Evolutionary conservation across 140 eudicot species (phyloP), one percentile per base, ranked within the genome.

Genomic region (Erigeron philadelphicus): DNA sequence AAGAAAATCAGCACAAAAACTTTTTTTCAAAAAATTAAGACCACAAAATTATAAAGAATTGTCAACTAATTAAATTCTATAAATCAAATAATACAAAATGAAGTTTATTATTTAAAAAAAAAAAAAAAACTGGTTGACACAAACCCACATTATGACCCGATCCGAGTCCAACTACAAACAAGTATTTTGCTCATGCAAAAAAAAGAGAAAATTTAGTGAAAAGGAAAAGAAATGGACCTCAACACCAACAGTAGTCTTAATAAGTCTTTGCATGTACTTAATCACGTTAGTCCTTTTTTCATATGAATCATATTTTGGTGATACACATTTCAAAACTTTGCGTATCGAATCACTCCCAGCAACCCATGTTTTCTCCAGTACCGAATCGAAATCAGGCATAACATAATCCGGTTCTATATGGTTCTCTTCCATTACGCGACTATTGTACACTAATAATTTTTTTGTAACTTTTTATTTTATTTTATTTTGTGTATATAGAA

Each of bases 221-320:
- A 31, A 46, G 17, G 57, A 45, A 46, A 59, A 19, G 72, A 74
- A 56, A 67, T 50, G 19, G 18, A 89, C 96, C 96, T 89, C 81
- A 67, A 76, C 80, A n/a, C 75, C 81, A 1, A 63, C 21, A 10
- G 61, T 53, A 6, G 15, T 18, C 47, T 49, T 12, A 23, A 83
- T 55, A 0, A 83, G 45, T 38, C 25, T 21, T 61, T 72, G 76
- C 65, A 83, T 40, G 67, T 67, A 81, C 0, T 72, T 78, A 18
- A 75, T 75, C 3, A 84, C 80, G 7, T 75, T 76, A 23, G 47
- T 75, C 49, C 89, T 64, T 43, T 61, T 41, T 23, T 86, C 94
- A 72, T 86, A 83, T 0, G 95, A 66, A 69, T 77, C 90, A 3
- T 61, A 58, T 4, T 88, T 89, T 0, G 95, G 95, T 11, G 64